Base-by-base conservation (phyloP, 768 basidiomycete genomes). In the Serendipita sp. region DNA sequence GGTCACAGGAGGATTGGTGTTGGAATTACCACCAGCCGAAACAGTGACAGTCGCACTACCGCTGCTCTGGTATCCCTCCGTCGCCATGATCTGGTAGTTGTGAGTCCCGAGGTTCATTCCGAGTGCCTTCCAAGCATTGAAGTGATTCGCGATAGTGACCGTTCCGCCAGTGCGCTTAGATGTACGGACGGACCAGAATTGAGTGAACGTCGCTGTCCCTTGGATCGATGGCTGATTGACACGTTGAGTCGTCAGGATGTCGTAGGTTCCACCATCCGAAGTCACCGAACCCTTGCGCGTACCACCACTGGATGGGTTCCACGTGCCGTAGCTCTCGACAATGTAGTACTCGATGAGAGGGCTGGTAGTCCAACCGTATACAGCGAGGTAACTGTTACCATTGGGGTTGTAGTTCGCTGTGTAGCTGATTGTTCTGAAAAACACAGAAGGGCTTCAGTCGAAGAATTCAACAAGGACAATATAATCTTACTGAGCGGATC, bases 271-370 rank as follows among this genome's bases (percentile, higher is more conserved):
- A 10, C 78, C 78, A 66, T 79, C 77, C 63, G 71, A 75, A 62
- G 72, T 75, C 63, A 78, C 73, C 2, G 75, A 72, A 48, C 77
- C 78, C 67, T 73, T 71, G 64, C 69, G 64, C 18, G 73, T 69
- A 27, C 71, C 69, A 40, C 65, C 74, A 13, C 69, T 68, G 63
- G 69, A 66, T 40, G 77, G 79, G 70, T 79, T 75, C 70, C 75
- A 76, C 50, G 68, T 68, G 45, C 76, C 77, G 67, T 69, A 78
- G 18, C 70, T 72, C 53, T 80, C 79, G 63, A 74, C 68, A 67
- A 80, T 74, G 73, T 78, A 78, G 73, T 78, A 80, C 66, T 80
- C 78, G 68, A 79, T 70, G 68, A 78, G 76, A 0, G 77, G 75
- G 70, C 69, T 74, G n/a, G 71, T 72, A 3, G 76, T 77, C 78